Evolutionary conservation across 192 early-diverging fungal species (phyloP), one percentile per base, ranked within the genome.

Genomic region (Rhizophagus sp.): DNA sequence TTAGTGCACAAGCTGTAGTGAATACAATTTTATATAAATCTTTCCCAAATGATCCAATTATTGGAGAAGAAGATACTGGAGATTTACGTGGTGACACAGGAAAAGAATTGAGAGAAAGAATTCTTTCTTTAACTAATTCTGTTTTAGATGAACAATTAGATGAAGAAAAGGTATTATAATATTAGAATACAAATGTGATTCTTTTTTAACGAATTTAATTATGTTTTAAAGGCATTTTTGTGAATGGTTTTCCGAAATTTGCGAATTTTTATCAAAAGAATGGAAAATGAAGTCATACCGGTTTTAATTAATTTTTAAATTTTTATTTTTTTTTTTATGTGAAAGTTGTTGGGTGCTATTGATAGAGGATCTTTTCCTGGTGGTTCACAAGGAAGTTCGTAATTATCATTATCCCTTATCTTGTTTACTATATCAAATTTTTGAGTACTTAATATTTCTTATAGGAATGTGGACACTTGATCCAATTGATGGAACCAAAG

Each of bases 401-500:
- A 30, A 76, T 57, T 30, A 15, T 24, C 24, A 0, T n/a, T 4
- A 41, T 41, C 39, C 5, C 0, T 22, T 17, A 57, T n/a, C 17
- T 7, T 19, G 6, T 57, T 57, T 57, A 57, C 4, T 6, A 6
- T 57, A 57, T 52, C 50, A 3, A 9, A 80, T 27, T 12, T 22
- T 61, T 30, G 83, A 27, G 22, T 33, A 27, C 24, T 66, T 25
- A 33, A 8, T 83, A 27, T 63, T 24, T 34, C 73, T 39, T 27
- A 2, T n/a, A 33, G 90, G 96, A 82, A 85, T 86, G 87, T 95
- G 94, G 94, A 91, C 93, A n/a, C 87, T 95, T 52, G 94, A 95
- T 81, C 94, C 94, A 13, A 91, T 94, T 84, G 97, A 99, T 84
- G 98, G 98, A n/a, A 99, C 98, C 36, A 98, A 97, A 83, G 98